A percentile compares a stretch with the other conserved stretches of the same genome.
Conservation (phyloP, 1,284 basidiomycete species). For the Cryptococcus sp. region DNA sequence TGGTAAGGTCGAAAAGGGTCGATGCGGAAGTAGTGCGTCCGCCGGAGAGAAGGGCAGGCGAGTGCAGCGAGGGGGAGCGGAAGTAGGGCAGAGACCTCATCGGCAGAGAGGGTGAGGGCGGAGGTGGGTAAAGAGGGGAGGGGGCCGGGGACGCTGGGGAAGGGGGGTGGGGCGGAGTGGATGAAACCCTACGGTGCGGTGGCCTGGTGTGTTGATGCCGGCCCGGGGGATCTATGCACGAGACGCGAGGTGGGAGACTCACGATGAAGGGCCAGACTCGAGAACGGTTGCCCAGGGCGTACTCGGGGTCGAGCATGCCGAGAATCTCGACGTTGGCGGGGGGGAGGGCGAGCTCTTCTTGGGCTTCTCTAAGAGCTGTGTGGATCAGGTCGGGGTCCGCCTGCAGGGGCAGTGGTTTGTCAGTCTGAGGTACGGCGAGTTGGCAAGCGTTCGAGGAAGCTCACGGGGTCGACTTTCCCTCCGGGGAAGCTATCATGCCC, state of each 20-base stretch:
- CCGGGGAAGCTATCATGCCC: conserved; percentile 37
- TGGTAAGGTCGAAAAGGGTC: conserved; percentile 35
- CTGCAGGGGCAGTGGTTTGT: conserved; percentile 9
- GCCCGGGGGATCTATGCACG: too few species aligned
- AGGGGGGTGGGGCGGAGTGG: conserved; percentile 17
- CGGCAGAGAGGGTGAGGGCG: conserved; percentile 22
- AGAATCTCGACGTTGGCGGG: conserved; percentile 36
- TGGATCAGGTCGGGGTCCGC: conserved; percentile 27
- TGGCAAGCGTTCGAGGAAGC: conserved; percentile 4
- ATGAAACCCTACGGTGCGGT: conserved; percentile 26
- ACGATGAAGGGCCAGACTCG: conserved; percentile 47
- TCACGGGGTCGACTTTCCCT: conserved; percentile 34
- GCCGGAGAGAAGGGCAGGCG: conserved; percentile 15
- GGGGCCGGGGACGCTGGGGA: background rate
- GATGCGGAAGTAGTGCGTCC: conserved; percentile 38
- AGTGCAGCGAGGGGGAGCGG: conserved; percentile 33
- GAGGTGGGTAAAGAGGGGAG: conserved; percentile 29
- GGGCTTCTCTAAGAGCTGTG: conserved; percentile 40
- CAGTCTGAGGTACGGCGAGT: background rate
- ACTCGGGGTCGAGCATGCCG: conserved; percentile 37
- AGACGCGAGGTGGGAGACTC: conserved; percentile 9
- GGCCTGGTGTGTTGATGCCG: too few species aligned
- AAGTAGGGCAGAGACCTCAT: conserved; percentile 39
- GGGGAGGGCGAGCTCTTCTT: conserved; percentile 39
- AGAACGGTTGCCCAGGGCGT: conserved; percentile 40